Evolutionary conservation across 2,329 filamentous ascomycete genomes (phyloP).

Genomic region (Xenoacremonium recifei): DNA sequence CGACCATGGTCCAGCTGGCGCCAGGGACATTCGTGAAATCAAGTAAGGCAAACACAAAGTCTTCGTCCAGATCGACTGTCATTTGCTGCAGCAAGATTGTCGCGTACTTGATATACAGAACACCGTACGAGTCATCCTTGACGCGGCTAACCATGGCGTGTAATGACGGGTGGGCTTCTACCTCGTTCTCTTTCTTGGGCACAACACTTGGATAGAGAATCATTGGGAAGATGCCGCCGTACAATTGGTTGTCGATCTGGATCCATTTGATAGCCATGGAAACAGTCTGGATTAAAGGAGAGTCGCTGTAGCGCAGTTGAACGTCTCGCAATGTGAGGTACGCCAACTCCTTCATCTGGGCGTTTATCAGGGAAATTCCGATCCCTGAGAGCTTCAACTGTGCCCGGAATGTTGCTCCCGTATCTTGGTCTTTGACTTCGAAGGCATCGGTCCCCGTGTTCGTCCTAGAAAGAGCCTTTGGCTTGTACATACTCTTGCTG

Average conservation of each 20-base stretch:
- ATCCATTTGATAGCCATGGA: conserved; percentile 96
- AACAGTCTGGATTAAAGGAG: conserved; percentile 87
- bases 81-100: conserved; percentile 93
- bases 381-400: conserved; percentile 87
- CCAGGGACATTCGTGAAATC: conserved; percentile 94
- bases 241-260: conserved; percentile 97
- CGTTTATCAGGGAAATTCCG: conserved; percentile 90
- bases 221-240: conserved; percentile 97
- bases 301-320: conserved; percentile 87
- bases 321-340: conserved; percentile 93
- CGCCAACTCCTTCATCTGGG: conserved; percentile 85
- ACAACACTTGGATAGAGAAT: conserved; percentile 96
- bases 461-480: conserved; percentile 49
- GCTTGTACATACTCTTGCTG: conserved; percentile 85
- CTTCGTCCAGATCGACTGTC: conserved; percentile 96
- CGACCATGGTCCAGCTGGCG: conserved; percentile 67
- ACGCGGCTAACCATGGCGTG: conserved; percentile 89
- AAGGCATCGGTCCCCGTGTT: conserved; percentile 61
- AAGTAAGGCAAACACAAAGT: conserved; percentile 93
- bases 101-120: conserved; percentile 97
- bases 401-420: conserved; percentile 82
- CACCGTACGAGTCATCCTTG: conserved; percentile 97
- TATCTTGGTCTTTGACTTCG: conserved; percentile 91
- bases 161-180: conserved; percentile 92
- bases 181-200: conserved; percentile 93